A percentile compares a stretch with the other conserved stretches of the same genome.
Evolutionary conservation across 2,329 filamentous ascomycete genomes (phyloP).

Genomic region (Aspergillus hortae): DNA sequence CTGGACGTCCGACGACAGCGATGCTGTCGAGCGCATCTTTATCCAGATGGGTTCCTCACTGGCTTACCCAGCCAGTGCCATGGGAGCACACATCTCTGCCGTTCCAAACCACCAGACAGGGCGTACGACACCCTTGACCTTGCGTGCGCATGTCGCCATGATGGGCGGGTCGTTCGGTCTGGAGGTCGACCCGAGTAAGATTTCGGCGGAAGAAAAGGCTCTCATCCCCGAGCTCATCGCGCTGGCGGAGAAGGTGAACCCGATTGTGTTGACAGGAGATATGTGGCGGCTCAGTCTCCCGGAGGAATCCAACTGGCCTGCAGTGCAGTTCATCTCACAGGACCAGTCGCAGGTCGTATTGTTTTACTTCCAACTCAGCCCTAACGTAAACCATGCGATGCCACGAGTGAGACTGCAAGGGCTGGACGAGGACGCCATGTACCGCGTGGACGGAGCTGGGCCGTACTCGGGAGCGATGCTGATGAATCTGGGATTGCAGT

Average conservation of each 20-base stretch:
- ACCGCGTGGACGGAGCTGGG: conserved; percentile 51
- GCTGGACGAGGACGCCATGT: conserved; percentile 52
- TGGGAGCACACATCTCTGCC: conserved; percentile 63
- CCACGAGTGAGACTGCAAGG: conserved; percentile 56
- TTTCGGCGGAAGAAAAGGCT: conserved; percentile 50
- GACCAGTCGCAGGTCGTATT: conserved; percentile 51
- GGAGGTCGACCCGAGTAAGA: conserved; percentile 57
- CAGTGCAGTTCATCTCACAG: conserved; percentile 56
- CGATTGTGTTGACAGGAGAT: conserved; percentile 56
- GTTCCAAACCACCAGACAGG: conserved; percentile 58
- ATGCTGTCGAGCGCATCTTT: conserved; percentile 57
- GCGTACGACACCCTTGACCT: conserved; percentile 54
- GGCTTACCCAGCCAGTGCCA: conserved; percentile 59
- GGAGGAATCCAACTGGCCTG: conserved; percentile 60
- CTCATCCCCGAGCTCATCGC: conserved; percentile 54
- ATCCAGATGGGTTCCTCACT: conserved; percentile 64
- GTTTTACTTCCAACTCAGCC: conserved; percentile 59
- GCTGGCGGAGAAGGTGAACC: conserved; percentile 56
- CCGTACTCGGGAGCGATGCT: conserved; percentile 57
- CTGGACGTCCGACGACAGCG: conserved; percentile 65
- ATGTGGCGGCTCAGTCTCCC: conserved; percentile 59
- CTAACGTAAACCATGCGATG: conserved; percentile 51
- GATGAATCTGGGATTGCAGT: conserved; percentile 61
- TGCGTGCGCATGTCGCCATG: conserved; percentile 64
- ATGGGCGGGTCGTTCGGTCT: conserved; percentile 67